Percentiles rank a stretch among this genome's conserved stretches.
Conservation (phyloP, 495 filamentous ascomycete genomes). For the Neurospora cerealis region DNA sequence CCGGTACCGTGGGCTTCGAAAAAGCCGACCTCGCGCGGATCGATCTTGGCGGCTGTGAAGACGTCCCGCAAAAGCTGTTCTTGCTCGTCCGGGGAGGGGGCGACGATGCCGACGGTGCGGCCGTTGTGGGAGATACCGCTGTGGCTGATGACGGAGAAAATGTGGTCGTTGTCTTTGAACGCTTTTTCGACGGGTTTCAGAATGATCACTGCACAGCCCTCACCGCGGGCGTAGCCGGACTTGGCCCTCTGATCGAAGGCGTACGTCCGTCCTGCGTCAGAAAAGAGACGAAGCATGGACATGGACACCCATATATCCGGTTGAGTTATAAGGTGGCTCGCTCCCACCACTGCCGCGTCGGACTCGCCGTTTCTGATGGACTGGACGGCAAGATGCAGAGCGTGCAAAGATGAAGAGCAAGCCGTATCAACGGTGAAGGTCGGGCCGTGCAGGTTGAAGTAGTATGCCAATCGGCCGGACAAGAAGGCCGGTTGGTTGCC, state of each 20-base stretch:
- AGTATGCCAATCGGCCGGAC: constrained; percentile 47
- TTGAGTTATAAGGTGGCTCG: constrained; percentile 31
- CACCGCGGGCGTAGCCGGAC: constrained; percentile 35
- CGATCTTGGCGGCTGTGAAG: constrained; percentile 29
- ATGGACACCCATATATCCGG: constrained; percentile 35
- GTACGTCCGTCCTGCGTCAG: constrained; percentile 27
- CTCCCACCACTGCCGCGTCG: constrained; percentile 37
- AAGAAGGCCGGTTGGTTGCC: constrained; percentile 39
- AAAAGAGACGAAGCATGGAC: constrained; percentile 24
- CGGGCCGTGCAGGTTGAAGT: constrained; percentile 42
- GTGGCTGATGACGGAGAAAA: constrained; percentile 45
- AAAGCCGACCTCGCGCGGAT: constrained; percentile 34
- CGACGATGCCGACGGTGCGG: constrained; percentile 41
- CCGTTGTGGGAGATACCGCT: constrained; percentile 48
- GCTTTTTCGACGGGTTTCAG: constrained; percentile 48
- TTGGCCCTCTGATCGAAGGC: constrained; percentile 33
- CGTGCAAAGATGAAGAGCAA: constrained; percentile 62
- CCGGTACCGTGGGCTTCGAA: constrained; percentile 50
- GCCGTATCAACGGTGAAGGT: constrained; percentile 74
- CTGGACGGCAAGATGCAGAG: constrained; percentile 65
- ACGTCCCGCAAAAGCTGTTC: constrained; percentile 34
- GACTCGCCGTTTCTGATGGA: constrained; percentile 51
- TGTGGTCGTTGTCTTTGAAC: constrained; percentile 41
- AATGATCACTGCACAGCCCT: constrained; percentile 32
- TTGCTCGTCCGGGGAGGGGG: constrained; percentile 44